Conservation (phyloP, 2,329 filamentous ascomycete genomes). For the Microdochium bolleyi region DNA sequence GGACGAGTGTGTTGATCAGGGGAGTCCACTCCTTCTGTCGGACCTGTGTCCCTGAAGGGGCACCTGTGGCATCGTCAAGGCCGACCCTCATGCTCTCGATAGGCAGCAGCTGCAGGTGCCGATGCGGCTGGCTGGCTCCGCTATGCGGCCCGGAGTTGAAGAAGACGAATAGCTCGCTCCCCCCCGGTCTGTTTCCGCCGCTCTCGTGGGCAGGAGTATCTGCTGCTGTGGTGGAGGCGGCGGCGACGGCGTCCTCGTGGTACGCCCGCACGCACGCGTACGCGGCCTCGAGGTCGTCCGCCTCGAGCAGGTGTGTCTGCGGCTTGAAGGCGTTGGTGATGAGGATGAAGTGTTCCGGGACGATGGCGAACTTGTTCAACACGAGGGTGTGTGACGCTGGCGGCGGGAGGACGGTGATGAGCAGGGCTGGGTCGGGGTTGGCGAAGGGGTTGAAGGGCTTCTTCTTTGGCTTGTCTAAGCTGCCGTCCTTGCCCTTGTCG, state of each 20-base stretch:
- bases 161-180: slow-evolving; percentile 49
- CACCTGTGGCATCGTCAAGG: slow-evolving; percentile 18
- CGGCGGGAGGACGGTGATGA: slow-evolving; percentile 40
- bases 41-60: slow-evolving; percentile 35
- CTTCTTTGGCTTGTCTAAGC: background rate
- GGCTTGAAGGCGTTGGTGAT: slow-evolving; percentile 54
- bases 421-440: slow-evolving; percentile 42
- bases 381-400: slow-evolving; percentile 52
- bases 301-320: slow-evolving; percentile 58
- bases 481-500: background rate
- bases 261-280: slow-evolving; percentile 56
- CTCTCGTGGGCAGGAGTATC: background rate
- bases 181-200: slow-evolving; percentile 4
- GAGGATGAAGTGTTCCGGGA: slow-evolving; percentile 64
- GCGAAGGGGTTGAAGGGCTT: slow-evolving; percentile 57
- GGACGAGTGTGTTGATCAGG: background rate
- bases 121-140: slow-evolving; percentile 63
- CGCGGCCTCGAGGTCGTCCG: slow-evolving; percentile 51
- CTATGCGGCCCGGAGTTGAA: slow-evolving; percentile 64
- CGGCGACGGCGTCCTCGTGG: slow-evolving; percentile 11
- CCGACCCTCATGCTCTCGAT: slow-evolving; percentile 54
- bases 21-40: background rate
- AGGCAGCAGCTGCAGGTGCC: slow-evolving; percentile 65
- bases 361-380: slow-evolving; percentile 69
- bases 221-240: slow-evolving; percentile 9